Evolutionary conservation across 306 rosid species (phyloP).

Genomic region (Bauhinia variegata): DNA sequence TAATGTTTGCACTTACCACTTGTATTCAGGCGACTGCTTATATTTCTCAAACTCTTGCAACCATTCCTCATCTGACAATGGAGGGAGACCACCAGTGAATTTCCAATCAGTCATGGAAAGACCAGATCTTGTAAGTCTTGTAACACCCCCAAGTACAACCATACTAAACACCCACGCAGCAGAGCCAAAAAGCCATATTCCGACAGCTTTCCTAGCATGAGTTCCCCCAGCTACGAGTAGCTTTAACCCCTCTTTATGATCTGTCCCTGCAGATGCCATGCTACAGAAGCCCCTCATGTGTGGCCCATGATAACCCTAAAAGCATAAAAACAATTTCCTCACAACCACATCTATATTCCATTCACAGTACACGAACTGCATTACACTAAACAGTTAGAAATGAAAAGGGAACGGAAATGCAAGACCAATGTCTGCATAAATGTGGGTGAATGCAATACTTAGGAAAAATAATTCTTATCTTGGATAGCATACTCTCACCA

Average conservation of each 20-base stretch:
- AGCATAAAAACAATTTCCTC: constrained; percentile 30
- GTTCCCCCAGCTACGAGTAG: constrained; percentile 73
- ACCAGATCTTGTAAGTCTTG: constrained; percentile 87
- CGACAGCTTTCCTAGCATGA: constrained; percentile 71
- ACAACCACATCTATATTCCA: constrained; percentile 9
- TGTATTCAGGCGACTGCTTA: constrained; percentile 83
- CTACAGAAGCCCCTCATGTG: constrained; percentile 54
- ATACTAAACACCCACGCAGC: constrained; percentile 95
- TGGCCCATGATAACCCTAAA: constrained; percentile 49
- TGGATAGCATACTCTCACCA: not conserved
- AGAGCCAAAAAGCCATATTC: constrained; percentile 89
- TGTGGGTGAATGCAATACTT: too few relatives aligned
- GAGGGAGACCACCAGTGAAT: constrained; percentile 74
- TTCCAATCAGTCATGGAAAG: constrained; percentile 98
- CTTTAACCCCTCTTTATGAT: constrained; percentile 63
- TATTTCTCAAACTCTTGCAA: constrained; percentile 74
- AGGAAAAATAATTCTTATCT: not conserved
- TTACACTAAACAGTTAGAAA: not conserved
- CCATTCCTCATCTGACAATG: constrained; percentile 75
- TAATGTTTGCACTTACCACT: constrained; percentile 54
- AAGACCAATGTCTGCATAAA: not conserved
- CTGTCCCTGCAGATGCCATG: constrained; percentile 41
- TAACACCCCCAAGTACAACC: constrained; percentile 90
- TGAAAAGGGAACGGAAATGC: not conserved
- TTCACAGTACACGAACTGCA: not conserved